Evolutionary conservation across 1,139 yeast species (phyloP).

Genomic region (Hansenula anomala): DNA sequence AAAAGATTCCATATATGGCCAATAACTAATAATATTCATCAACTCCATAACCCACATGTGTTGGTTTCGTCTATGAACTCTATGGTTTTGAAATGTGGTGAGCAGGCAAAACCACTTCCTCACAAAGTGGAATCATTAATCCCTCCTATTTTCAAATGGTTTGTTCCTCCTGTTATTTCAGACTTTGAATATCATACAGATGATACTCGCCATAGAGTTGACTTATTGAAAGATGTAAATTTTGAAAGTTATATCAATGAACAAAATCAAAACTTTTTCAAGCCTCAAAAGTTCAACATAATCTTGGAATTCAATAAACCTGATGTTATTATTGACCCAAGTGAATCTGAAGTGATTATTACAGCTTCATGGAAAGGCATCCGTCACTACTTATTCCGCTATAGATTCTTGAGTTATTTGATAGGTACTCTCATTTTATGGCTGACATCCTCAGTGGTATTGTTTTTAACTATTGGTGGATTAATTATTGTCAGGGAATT

Average conservation of each 20-base stretch:
- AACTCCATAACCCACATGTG: conserved; percentile 13
- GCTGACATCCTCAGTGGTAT: conserved; percentile 20
- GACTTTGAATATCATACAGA: conserved; percentile 1
- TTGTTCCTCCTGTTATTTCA: conserved; percentile 13
- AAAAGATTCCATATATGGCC: conserved; percentile 19
- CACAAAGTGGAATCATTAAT: conserved; percentile 5
- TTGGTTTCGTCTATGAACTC: conserved; percentile 17
- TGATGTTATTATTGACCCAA: conserved; percentile 16
- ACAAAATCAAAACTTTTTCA: conserved; percentile 7
- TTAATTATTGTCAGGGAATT: conserved; percentile 11
- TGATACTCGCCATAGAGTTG: conserved; percentile 5
- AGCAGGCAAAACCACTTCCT: not conserved
- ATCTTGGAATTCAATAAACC: conserved; percentile 30
- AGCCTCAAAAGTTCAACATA: conserved; percentile 25
- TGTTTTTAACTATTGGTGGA: conserved; percentile 14
- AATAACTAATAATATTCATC: conserved; percentile 18
- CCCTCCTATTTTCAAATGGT: conserved; percentile 17
- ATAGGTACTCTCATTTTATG: conserved; percentile 49
- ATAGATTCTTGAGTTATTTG: conserved; percentile 41
- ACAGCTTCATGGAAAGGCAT: conserved; percentile 48
- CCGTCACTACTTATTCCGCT: conserved; percentile 49
- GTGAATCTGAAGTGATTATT: conserved; percentile 26
- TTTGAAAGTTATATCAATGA: conserved; percentile 4
- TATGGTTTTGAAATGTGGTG: conserved; percentile 14
- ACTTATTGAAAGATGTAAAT: conserved; percentile 6